Conservation (phyloP, 169 alveolate genomes). For the Toxoplasma gondii region DNA sequence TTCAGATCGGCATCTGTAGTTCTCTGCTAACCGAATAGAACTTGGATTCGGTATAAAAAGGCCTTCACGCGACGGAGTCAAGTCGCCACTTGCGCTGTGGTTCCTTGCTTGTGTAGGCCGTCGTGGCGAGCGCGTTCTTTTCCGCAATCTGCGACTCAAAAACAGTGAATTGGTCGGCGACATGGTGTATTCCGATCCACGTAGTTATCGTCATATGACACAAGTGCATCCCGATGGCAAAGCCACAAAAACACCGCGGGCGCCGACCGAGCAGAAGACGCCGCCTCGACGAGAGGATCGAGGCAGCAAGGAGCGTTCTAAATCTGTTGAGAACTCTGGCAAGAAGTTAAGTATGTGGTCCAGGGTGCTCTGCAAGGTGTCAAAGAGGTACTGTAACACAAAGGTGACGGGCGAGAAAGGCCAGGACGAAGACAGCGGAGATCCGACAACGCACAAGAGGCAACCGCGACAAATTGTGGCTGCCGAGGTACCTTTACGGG, state of each 20-base stretch:
- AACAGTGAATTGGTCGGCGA: neutral
- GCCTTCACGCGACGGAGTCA: no score
- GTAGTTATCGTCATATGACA: neutral
- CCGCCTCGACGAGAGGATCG: neutral
- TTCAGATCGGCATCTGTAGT: no score
- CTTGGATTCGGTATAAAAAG: no score
- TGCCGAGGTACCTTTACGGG: neutral
- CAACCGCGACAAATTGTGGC: neutral
- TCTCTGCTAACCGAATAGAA: no score
- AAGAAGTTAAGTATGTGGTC: neutral
- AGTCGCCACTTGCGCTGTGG: neutral
- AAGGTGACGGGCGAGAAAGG: neutral
- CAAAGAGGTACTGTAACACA: neutral
- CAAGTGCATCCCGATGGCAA: neutral
- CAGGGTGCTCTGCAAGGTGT: neutral
- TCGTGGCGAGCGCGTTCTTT: neutral
- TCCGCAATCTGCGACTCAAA: neutral
- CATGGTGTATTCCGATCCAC: slow-evolving; percentile 12
- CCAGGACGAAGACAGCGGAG: neutral
- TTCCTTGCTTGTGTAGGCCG: neutral
- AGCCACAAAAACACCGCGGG: neutral
- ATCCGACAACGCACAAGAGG: neutral
- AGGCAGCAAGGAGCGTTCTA: neutral
- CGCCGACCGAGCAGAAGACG: neutral
- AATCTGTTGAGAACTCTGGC: neutral